These are phyloP conservation scores for Vaccinium macrocarpon DNA, from an alignment of 148 eudicot genomes.

Conservation along the genomic window DNA sequence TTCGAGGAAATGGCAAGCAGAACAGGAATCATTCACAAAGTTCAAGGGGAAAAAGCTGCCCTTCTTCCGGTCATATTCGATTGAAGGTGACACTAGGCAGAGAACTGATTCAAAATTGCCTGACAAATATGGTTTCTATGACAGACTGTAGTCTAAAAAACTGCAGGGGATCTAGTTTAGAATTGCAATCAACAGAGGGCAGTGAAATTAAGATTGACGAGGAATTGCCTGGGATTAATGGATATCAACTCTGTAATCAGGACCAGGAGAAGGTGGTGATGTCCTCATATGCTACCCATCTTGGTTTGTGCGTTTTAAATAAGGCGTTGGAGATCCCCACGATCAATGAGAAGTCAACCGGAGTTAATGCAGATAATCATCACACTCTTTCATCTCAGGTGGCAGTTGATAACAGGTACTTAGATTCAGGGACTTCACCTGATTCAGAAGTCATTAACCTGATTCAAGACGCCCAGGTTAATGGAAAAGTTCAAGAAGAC, in stretches of 20 bases:
- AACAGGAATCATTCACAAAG: constrained; percentile 35
- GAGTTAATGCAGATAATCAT: constrained; percentile 16
- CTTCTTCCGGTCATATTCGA: constrained; percentile 51
- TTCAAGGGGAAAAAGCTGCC: constrained; percentile 28
- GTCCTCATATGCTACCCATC: constrained; percentile 19
- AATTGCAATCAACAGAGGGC: constrained; percentile 7
- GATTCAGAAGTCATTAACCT: constrained; percentile 92
- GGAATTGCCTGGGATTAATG: constrained; percentile 20
- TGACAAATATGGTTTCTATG: constrained; percentile 18
- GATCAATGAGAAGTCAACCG: constrained; percentile 25
- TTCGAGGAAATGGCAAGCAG: constrained; percentile 36
- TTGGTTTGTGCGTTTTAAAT: constrained; percentile 25
- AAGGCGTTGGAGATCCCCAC: constrained; percentile 24
- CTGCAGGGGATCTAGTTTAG: constrained; percentile 5
- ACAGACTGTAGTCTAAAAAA: constrained; percentile 28
- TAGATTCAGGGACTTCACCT: constrained; percentile 88
- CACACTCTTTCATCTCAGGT: constrained; percentile 24
- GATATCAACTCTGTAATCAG: neutral
- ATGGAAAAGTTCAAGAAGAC: constrained; percentile 33
- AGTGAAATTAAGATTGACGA: constrained; percentile 16
- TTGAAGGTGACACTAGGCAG: constrained; percentile 67
- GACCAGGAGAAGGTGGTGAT: constrained; percentile 12
- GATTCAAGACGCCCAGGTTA: constrained; percentile 43
- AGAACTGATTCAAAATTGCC: constrained; percentile 26
- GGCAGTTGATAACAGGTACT: constrained; percentile 38